A percentile compares a stretch with the other conserved stretches of the same genome.
Conservation (phyloP, 257 asterid genomes). For the Gynochthodes officinalis region DNA sequence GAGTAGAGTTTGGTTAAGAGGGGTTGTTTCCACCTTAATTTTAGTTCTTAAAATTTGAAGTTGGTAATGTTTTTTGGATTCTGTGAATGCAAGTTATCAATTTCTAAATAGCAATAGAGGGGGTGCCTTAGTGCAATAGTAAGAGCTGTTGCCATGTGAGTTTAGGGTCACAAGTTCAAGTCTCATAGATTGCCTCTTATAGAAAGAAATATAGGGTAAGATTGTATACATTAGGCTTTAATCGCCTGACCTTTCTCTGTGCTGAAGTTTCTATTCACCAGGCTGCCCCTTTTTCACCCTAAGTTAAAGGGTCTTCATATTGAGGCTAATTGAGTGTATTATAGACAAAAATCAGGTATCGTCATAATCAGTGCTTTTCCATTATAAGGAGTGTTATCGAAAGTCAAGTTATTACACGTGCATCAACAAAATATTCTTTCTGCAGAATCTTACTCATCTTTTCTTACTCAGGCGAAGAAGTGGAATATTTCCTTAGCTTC, state of each 20-base stretch:
- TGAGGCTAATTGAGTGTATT: not conserved
- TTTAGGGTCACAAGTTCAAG: no score
- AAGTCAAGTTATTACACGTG: no score
- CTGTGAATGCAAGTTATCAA: not conserved
- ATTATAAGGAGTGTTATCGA: not conserved
- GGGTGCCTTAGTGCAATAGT: not conserved
- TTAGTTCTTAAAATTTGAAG: not conserved
- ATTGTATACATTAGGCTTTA: no score
- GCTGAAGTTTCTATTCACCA: no score
- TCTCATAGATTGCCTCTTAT: no score
- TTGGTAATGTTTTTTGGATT: not conserved
- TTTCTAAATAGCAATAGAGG: not conserved
- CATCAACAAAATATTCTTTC: not conserved
- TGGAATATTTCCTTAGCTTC: conserved; percentile 67
- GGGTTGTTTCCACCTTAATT: not conserved
- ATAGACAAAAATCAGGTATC: not conserved
- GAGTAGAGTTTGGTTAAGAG: not conserved
- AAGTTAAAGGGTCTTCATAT: not conserved
- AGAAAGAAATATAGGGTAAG: no score
- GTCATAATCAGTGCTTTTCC: not conserved
- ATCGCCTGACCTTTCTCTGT: no score
- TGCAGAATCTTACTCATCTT: not conserved
- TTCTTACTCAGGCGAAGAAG: conserved; percentile 41
- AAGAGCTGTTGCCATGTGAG: no score
- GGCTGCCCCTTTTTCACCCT: no score